Percentiles rank a stretch among this genome's conserved stretches.
These are phyloP conservation scores for Nectriaceae sp. DNA, from an alignment of 2,329 filamentous ascomycete species.

Conservation along the genomic window DNA sequence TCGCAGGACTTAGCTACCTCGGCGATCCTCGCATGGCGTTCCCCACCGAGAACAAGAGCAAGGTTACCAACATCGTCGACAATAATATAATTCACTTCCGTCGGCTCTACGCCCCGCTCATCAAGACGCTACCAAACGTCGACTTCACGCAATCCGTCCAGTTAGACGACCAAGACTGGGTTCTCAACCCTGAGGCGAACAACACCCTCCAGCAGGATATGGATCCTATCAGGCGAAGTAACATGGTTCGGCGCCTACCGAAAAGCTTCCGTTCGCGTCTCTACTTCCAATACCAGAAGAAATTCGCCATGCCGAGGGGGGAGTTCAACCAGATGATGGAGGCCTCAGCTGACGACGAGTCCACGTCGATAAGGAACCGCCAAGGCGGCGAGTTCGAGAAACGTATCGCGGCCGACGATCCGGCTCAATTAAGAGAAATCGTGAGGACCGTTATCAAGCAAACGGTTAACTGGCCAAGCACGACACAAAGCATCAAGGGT, in stretches of 20 bases:
- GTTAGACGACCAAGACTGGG: constrained; percentile 42
- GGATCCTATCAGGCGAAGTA: constrained; percentile 85
- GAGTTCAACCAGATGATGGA: constrained; percentile 88
- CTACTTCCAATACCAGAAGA: constrained; percentile 93
- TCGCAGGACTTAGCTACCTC: constrained; percentile 89
- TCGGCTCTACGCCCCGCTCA: constrained; percentile 83
- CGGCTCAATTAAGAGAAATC: constrained; percentile 66
- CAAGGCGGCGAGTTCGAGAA: constrained; percentile 85
- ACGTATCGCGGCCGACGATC: constrained; percentile 73
- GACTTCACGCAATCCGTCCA: constrained; percentile 63
- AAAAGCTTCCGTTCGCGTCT: constrained; percentile 83
- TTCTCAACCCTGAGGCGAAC: constrained; percentile 54
- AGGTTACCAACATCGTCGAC: constrained; percentile 91
- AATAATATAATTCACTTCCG: constrained; percentile 92
- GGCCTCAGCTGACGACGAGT: constrained; percentile 70
- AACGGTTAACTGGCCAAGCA: constrained; percentile 91
- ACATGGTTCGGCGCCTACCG: constrained; percentile 93
- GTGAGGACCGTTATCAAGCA: constrained; percentile 78
- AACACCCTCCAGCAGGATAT: constrained; percentile 82
- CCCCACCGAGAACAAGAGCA: constrained; percentile 86
- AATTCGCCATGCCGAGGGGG: constrained; percentile 79
- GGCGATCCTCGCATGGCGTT: constrained; percentile 96
- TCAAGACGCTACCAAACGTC: constrained; percentile 88
- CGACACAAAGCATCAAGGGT: constrained; percentile 83
- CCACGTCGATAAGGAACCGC: constrained; percentile 67